Conservation (phyloP, 2,329 filamentous ascomycete species). For the Trichoderma semiorbis region DNA sequence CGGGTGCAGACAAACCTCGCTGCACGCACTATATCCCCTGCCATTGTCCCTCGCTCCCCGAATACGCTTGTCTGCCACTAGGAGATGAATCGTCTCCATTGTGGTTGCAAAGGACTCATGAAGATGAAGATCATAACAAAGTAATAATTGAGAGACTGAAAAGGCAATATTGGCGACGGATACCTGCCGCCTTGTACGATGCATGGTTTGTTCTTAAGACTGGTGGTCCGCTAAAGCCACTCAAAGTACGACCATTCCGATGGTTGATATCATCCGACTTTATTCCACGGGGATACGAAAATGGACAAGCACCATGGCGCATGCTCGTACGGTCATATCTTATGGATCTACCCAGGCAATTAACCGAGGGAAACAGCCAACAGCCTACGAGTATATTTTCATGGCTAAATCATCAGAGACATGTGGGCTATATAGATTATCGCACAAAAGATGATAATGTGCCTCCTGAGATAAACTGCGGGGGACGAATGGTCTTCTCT, state of each 20-base stretch:
- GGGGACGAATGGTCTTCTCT: not conserved
- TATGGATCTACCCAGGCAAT: not conserved
- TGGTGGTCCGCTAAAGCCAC: not conserved
- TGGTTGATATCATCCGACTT: slow-evolving; percentile 5
- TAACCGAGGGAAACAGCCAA: not conserved
- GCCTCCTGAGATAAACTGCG: slow-evolving; percentile 9
- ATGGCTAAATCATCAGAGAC: not conserved
- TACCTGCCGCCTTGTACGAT: not conserved
- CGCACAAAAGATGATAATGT: not conserved
- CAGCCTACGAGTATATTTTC: not conserved
- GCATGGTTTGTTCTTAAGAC: not conserved
- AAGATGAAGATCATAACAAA: slow-evolving; percentile 6
- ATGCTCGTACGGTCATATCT: slow-evolving; percentile 4
- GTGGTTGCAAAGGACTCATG: slow-evolving; percentile 1
- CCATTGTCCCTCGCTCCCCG: slow-evolving; percentile 11
- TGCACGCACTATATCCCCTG: slow-evolving; percentile 11
- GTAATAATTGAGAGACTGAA: not conserved
- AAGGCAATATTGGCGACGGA: not conserved
- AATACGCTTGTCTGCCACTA: not conserved
- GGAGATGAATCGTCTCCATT: slow-evolving; percentile 5
- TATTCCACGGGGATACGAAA: slow-evolving; percentile 2
- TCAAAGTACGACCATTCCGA: not conserved
- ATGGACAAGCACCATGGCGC: slow-evolving; percentile 6
- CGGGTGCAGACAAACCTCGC: slow-evolving; percentile 1
- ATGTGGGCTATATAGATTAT: not conserved